Evolutionary conservation across 805 yeast genomes (phyloP).

Genomic region (Pichia thaimueangensis): DNA sequence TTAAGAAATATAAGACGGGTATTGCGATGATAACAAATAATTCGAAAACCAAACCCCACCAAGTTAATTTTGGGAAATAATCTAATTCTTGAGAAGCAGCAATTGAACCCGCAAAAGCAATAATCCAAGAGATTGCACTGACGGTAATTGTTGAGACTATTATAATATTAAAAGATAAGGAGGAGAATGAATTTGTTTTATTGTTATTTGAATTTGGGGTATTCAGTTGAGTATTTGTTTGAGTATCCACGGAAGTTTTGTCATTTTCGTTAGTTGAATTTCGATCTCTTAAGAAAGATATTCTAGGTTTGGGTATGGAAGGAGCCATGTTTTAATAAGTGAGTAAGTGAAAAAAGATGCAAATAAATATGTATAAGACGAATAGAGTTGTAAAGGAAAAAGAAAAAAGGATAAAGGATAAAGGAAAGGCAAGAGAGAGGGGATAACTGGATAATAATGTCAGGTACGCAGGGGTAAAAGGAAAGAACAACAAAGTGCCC

Average conservation of each 20-base stretch:
- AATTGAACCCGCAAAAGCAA: slow-evolving; percentile 83
- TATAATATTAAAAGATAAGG: slow-evolving; percentile 4
- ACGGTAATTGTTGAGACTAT: slow-evolving; percentile 8
- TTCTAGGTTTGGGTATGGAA: slow-evolving; percentile 2
- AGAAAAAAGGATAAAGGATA: too few species aligned
- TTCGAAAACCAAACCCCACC: slow-evolving; percentile 95
- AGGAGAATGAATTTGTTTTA: neutral
- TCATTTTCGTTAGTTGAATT: neutral
- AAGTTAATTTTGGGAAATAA: slow-evolving; percentile 72
- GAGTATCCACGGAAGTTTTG: too few species aligned
- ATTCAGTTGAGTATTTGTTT: too few species aligned
- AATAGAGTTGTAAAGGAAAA: neutral
- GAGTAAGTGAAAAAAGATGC: too few species aligned
- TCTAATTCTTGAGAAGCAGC: slow-evolving; percentile 37
- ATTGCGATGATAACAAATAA: slow-evolving; percentile 50
- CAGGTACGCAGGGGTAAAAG: too few species aligned
- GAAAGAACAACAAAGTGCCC: too few species aligned
- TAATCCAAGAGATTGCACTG: slow-evolving; percentile 66
- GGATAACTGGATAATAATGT: neutral
- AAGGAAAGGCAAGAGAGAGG: too few species aligned
- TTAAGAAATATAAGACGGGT: slow-evolving; percentile 48
- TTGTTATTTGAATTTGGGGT: neutral
- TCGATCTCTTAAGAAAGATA: neutral
- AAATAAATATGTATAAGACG: neutral
- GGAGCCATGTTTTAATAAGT: too few species aligned